These are phyloP conservation scores for Schizochytrium sp. DNA, from an alignment of 108 stramenopile genomes.

Conservation along the genomic window DNA sequence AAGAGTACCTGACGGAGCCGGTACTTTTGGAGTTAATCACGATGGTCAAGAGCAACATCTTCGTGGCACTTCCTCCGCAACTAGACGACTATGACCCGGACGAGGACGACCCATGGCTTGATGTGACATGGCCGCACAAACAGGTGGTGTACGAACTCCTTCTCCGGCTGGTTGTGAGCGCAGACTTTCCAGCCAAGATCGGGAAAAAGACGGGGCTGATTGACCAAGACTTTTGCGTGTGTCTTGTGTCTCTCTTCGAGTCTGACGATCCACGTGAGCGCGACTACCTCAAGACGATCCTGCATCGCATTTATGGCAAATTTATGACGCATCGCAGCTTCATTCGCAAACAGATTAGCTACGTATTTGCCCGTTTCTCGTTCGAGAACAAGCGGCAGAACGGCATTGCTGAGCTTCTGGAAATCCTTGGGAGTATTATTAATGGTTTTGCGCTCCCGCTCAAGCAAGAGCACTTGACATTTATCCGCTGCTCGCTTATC, in stretches of 20 bases:
- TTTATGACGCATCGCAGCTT: slow-evolving; percentile 96
- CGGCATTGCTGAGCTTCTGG: slow-evolving; percentile 89
- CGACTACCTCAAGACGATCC: slow-evolving; percentile 96
- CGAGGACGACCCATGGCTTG: slow-evolving; percentile 94
- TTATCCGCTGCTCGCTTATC: slow-evolving; percentile 84
- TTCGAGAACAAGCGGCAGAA: slow-evolving; percentile 94
- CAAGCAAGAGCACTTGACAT: slow-evolving; percentile 94
- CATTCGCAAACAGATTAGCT: slow-evolving; percentile 91
- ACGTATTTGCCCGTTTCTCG: slow-evolving; percentile 90
- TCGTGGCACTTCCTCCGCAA: slow-evolving; percentile 87
- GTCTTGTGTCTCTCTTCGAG: slow-evolving; percentile 70
- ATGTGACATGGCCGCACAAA: slow-evolving; percentile 91
- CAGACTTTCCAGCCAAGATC: slow-evolving; percentile 93
- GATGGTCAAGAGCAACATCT: slow-evolving; percentile 84
- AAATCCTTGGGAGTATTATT: slow-evolving; percentile 93
- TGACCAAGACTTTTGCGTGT: neutral
- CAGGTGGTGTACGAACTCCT: slow-evolving; percentile 98
- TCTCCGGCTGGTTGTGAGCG: slow-evolving; percentile 84
- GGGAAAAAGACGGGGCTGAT: slow-evolving; percentile 61
- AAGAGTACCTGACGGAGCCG: slow-evolving; percentile 86
- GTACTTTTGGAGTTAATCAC: slow-evolving; percentile 77
- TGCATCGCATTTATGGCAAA: slow-evolving; percentile 97
- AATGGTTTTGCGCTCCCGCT: slow-evolving; percentile 92
- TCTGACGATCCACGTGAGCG: slow-evolving; percentile 96
- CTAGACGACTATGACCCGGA: slow-evolving; percentile 97